Evolutionary conservation across 2,329 filamentous ascomycete species (phyloP), one percentile per base, ranked within the genome.

Genomic region (Aureobasidium leucospermi): DNA sequence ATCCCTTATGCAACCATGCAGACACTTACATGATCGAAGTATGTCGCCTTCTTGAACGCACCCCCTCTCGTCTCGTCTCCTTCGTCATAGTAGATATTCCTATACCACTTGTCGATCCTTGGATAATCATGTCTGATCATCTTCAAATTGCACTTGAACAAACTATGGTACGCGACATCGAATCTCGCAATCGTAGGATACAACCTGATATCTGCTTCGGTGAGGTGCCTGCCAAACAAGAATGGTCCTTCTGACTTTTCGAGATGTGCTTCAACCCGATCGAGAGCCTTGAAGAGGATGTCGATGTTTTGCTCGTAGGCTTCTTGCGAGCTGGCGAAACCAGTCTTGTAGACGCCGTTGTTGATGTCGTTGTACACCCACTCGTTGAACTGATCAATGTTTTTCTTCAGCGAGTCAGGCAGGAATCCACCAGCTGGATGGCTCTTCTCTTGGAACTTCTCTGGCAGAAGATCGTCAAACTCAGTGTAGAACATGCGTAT

Each of bases 401-500:
- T 72, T 42, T 67, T 67, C 45, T 79, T 80, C n/a, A 95, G 76
- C 0, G 78, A 68, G 45, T 80, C 70, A 0, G 91, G 90, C 71
- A 88, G 89, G 42, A 92, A 79, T 47, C 86, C 82, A 5, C 92
- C 70, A 2, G 75, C 73, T 0, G 76, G 74, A 51, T 74, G 76
- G 59, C 75, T 80, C 1, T 45, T 67, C 63, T 87, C 84, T 59
- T 81, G 81, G 70, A 83, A 81, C 68, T 85, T 61, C 55, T 68
- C 65, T 1, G 73, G 73, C n/a, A 80, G 65, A 28, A 79, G 49
- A 41, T 75, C 69, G 60, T 97, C 86, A 70, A 97, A 97, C 72
- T 85, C 89, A 43, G 80, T 81, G 70, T 89, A 89, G 63, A 96
- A 78, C 89, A 96, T 96, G 70, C 92, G 86, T 71, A 96, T 85